Percentiles rank a stretch among this genome's conserved stretches.
These are phyloP conservation scores for Ceriops decandra DNA, from an alignment of 345 rosid species.

Conservation along the genomic window DNA sequence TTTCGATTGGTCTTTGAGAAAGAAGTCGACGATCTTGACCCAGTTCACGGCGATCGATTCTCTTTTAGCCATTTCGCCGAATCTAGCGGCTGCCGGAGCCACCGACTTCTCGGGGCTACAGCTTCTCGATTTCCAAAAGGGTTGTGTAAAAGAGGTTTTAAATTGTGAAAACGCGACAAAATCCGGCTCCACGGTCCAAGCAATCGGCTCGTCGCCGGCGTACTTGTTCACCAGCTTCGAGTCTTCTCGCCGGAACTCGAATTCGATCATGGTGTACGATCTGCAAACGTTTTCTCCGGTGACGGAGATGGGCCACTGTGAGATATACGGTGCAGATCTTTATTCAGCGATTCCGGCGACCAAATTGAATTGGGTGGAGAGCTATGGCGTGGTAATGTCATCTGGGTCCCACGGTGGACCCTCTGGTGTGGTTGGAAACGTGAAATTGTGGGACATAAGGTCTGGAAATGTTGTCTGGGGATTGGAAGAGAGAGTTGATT, in stretches of 20 bases:
- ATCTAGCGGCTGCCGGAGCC: conserved; percentile 72
- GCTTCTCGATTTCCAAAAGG: conserved; percentile 64
- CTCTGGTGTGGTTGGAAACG: conserved; percentile 65
- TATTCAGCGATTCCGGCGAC: conserved; percentile 81
- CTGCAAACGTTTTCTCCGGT: conserved; percentile 52
- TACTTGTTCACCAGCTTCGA: conserved; percentile 82
- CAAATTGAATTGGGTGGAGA: conserved; percentile 68
- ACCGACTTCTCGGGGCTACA: conserved; percentile 85
- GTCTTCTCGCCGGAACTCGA: conserved; percentile 82
- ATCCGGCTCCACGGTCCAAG: conserved; percentile 82
- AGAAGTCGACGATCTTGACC: conserved; percentile 67
- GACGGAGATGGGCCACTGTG: conserved; percentile 63
- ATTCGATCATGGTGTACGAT: conserved; percentile 78
- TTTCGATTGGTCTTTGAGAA: conserved; percentile 77
- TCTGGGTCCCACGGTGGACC: conserved; percentile 90
- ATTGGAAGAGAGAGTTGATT: conserved; percentile 69
- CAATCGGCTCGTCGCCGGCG: conserved; percentile 60
- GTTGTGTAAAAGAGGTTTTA: conserved; percentile 50
- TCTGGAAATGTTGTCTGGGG: conserved; percentile 69
- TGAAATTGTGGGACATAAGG: conserved; percentile 79
- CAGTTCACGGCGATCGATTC: conserved; percentile 87
- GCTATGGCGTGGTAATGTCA: conserved; percentile 62
- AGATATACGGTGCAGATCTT: conserved; percentile 70
- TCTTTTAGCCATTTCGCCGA: conserved; percentile 43
- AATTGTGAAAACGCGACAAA: conserved; percentile 67